Evolutionary conservation across 176 grass and related monocot genomes (phyloP), one percentile per base, ranked within the genome.

Genomic region (Bolboschoenus planiculmis): DNA sequence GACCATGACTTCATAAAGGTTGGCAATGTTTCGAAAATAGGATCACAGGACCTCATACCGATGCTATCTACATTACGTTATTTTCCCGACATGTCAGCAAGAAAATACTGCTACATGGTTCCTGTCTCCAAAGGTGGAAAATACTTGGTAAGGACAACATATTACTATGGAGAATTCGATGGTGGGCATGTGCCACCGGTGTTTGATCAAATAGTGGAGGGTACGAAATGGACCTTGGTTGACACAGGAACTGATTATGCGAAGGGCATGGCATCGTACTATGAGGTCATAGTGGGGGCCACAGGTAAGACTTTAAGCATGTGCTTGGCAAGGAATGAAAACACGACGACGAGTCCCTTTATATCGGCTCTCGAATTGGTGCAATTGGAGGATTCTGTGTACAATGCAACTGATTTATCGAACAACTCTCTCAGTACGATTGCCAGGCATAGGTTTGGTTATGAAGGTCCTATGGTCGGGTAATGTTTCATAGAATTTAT

Each of bases 131-230:
- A 55, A 40, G 36, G 60, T 11, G 66, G 62, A 14, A 86, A 78
- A 85, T 95, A 95, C 83, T 78, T 98, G 54, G 68, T 98, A 51
- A 72, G 96, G 10, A 95, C 92, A 5, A 91, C 91, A 3, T 98
- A 95, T 85, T 95, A 58, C 90, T 95, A 99, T 78, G 96, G 89
- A 36, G 87, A 84, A 26, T 99, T 99, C 68, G 96, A 95, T 35
- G 91, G 87, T 30, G 91, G 92, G 3, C 5, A 16, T 0, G 55
- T 31, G 35, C 92, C 91, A 4, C 92, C 91, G 1, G 87, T 88
- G 60, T 99, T 95, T 79, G 89, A 93, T 87, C 92, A 95, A 78
- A 90, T 93, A 83, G 78, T 95, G 33, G 92, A 87, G 23, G 90
- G 92, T 13, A 98, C 87, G 56, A 87, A 81, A 75, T 98, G 96